phyloP scores from a whole-genome alignment of 208 protist genomes.

The Herpetomonas tarakana region DNA sequence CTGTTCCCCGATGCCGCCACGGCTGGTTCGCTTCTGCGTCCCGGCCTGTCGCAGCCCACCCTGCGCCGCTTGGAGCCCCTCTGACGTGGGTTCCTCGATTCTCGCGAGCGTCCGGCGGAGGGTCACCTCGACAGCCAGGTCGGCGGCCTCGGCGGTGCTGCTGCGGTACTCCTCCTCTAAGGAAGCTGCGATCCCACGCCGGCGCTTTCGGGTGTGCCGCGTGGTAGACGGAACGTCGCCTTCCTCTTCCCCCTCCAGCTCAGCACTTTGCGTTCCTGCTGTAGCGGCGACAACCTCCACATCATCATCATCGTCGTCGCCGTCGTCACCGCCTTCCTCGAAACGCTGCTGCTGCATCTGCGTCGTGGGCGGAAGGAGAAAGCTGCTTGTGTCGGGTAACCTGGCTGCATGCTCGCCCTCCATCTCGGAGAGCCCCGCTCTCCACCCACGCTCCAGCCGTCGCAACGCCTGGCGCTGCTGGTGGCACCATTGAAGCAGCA shows the following conservation, averaged over 20 bases:
- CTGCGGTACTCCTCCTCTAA: background rate
- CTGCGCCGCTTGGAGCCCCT: no score
- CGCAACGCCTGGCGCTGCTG: background rate
- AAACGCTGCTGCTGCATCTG: background rate
- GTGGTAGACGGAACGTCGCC: background rate
- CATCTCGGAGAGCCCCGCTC: background rate
- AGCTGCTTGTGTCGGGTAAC: background rate
- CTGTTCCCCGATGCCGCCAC: background rate
- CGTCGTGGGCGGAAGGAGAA: background rate
- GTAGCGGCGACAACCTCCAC: no score
- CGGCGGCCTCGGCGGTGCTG: background rate
- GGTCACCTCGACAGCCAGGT: background rate
- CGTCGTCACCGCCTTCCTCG: background rate
- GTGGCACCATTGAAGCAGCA: conserved; percentile 19
- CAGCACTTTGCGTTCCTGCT: no score
- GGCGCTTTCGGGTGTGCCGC: background rate
- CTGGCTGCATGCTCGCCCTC: no score
- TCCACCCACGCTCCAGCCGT: background rate
- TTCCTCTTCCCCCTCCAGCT: no score
- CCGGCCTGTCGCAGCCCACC: no score
- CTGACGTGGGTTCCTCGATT: background rate
- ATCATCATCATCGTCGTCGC: background rate
- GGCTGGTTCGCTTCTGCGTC: no score
- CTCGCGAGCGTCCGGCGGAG: background rate
- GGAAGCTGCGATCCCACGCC: no score